Evolutionary conservation across 192 early-diverging fungal genomes (phyloP).

Genomic region (Coemansia sp.): DNA sequence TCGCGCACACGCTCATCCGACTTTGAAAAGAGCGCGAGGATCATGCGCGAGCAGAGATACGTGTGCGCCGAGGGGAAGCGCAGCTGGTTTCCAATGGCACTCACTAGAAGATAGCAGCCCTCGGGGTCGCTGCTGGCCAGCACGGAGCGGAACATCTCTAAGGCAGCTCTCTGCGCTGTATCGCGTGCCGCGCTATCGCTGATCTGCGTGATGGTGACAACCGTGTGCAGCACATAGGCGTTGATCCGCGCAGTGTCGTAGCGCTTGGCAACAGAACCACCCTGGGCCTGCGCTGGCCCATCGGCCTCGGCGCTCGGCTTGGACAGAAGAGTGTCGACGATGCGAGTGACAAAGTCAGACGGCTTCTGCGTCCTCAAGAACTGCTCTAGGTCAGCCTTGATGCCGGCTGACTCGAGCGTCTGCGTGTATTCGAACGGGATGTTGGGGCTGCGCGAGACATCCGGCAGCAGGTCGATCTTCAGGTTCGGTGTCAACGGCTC

Average conservation of each 20-base stretch:
- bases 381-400: slow-evolving; percentile 72
- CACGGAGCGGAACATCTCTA: slow-evolving; percentile 82
- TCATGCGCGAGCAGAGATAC: slow-evolving; percentile 84
- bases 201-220: slow-evolving; percentile 68
- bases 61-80: slow-evolving; percentile 98
- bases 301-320: not conserved
- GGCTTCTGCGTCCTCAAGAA: slow-evolving; percentile 60
- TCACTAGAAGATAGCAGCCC: slow-evolving; percentile 85
- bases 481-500: slow-evolving; percentile 96
- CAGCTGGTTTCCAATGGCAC: slow-evolving; percentile 93
- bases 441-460: slow-evolving; percentile 79
- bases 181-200: slow-evolving; percentile 25
- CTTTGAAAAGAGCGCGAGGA: slow-evolving; percentile 78
- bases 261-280: slow-evolving; percentile 5
- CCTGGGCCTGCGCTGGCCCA: not conserved
- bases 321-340: slow-evolving; percentile 2
- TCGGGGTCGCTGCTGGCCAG: slow-evolving; percentile 57
- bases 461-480: slow-evolving; percentile 86
- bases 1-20: slow-evolving; percentile 80
- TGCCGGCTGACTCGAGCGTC: slow-evolving; percentile 54
- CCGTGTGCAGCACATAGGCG: slow-evolving; percentile 83
- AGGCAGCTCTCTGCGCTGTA: slow-evolving; percentile 54
- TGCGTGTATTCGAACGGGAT: slow-evolving; percentile 84
- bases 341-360: slow-evolving; percentile 25
- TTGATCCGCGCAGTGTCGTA: slow-evolving; percentile 85